Percentiles rank a stretch among this genome's conserved stretches.
Evolutionary conservation across 108 stramenopile species (phyloP).

Genomic region (Ochromonas danica): DNA sequence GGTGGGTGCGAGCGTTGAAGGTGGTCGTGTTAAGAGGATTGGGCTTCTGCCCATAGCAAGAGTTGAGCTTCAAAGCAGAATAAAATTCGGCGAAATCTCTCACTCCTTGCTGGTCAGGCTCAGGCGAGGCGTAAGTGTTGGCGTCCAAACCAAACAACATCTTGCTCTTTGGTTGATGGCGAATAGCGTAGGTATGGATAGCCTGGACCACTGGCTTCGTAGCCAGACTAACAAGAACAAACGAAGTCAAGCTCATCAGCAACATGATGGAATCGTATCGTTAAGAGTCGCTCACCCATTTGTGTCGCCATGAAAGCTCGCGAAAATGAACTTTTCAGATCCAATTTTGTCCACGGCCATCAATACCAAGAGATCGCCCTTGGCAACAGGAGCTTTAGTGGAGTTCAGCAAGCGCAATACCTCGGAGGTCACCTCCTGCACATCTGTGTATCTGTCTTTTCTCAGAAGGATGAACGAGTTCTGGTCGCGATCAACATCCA

Average conservation of each 20-base stretch:
- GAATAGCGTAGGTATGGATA: slow-evolving; percentile 51
- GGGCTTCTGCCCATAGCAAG: slow-evolving; percentile 72
- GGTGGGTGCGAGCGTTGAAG: slow-evolving; percentile 70
- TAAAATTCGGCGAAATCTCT: slow-evolving; percentile 65
- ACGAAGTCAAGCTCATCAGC: too few species aligned
- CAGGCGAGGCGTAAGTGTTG: slow-evolving; percentile 74
- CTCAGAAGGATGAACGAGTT: slow-evolving; percentile 73
- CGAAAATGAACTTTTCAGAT: slow-evolving; percentile 54
- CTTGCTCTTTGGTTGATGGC: background rate
- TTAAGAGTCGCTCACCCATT: too few species aligned
- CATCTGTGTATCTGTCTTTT: slow-evolving; percentile 62
- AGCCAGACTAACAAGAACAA: slow-evolving; percentile 70
- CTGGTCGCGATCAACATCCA: slow-evolving; percentile 73
- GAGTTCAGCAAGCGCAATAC: slow-evolving; percentile 60
- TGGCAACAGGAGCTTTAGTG: slow-evolving; percentile 68
- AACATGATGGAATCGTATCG: too few species aligned
- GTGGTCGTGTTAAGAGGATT: slow-evolving; percentile 68
- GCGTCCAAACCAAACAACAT: slow-evolving; percentile 83
- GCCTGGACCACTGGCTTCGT: slow-evolving; percentile 73
- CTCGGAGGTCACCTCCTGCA: slow-evolving; percentile 44
- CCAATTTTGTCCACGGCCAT: slow-evolving; percentile 42
- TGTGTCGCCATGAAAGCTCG: slow-evolving; percentile 81
- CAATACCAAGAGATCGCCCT: slow-evolving; percentile 72
- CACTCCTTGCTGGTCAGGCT: slow-evolving; percentile 65
- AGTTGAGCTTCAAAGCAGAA: slow-evolving; percentile 59